Percentiles rank a stretch among this genome's conserved stretches.
Conservation (phyloP, 1,139 yeast genomes). For the Insectozyma bohioensis region DNA sequence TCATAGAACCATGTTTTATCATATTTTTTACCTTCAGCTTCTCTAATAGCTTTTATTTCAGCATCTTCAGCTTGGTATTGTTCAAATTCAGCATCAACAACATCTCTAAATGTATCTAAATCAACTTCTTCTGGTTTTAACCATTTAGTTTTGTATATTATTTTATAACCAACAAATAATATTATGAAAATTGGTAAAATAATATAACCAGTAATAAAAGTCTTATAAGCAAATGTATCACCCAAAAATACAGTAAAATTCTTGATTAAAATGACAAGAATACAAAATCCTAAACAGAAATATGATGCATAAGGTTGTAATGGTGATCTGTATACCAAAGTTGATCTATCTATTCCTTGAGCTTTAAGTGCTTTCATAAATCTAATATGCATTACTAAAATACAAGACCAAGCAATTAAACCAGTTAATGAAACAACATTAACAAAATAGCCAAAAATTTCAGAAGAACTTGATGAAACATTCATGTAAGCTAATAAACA, state of each 20-base stretch:
- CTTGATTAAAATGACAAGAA: slow-evolving; percentile 61
- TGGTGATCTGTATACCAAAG: slow-evolving; percentile 62
- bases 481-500: slow-evolving; percentile 66
- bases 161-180: slow-evolving; percentile 58
- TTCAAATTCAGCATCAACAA: slow-evolving; percentile 68
- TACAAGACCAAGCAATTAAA: slow-evolving; percentile 67
- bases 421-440: slow-evolving; percentile 76
- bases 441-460: slow-evolving; percentile 64
- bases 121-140: slow-evolving; percentile 61
- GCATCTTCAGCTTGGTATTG: slow-evolving; percentile 45
- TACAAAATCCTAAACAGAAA: slow-evolving; percentile 54
- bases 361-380: slow-evolving; percentile 66
- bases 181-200: slow-evolving; percentile 67
- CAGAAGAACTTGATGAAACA: slow-evolving; percentile 49
- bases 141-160: slow-evolving; percentile 50
- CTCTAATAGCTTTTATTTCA: slow-evolving; percentile 28
- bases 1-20: slow-evolving; percentile 55
- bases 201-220: slow-evolving; percentile 75
- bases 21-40: slow-evolving; percentile 44
- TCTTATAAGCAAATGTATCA: slow-evolving; percentile 45
- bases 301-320: slow-evolving; percentile 67
- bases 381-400: slow-evolving; percentile 59
- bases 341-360: slow-evolving; percentile 48
- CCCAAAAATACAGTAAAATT: slow-evolving; percentile 72
- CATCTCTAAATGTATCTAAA: slow-evolving; percentile 60